Base-by-base conservation (phyloP, 768 basidiomycete species). In the Exidia glandulosa region DNA sequence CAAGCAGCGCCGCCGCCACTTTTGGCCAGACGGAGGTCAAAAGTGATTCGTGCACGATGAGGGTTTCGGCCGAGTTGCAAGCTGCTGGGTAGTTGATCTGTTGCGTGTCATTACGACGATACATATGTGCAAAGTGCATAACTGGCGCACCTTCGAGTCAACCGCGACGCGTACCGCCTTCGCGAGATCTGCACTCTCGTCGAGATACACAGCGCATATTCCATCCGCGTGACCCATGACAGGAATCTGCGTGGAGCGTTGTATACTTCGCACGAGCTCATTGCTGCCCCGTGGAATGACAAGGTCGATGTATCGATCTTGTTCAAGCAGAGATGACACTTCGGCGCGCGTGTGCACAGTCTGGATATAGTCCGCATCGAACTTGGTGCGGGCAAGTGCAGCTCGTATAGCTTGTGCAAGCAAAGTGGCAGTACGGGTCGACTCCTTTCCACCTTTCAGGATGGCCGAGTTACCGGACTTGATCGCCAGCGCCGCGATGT, bases 181-280 rank as follows among this genome's bases (percentile, higher is more conserved):
- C 60, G 84, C 80, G 37, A 75, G 66, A 64, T 88, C 82, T 0
- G 94, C 94, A 31, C 79, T 76, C 65, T 88, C 85, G 71, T 99
- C 95, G 4, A 99, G 73, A 70, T 86, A 98, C 4, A 96, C 83
- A 23, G 85, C 82, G 71, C 96, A 99, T 9, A 98, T 75, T 1
- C 96, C 96, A 71, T 99, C 96, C 6, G 96, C 94, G 68, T 99
- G 96, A 1, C 96, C 96, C 94, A 99, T 97, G 48, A 99, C 96
- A 2, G 96, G 88, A 62, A 99, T 98, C 61, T 88, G 79, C 0
- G 95, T 96, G 63, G 77, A 83, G 60, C 88, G 87, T 70, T 98
- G 92, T 61, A 99, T 96, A 70, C 77, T 88, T 65, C 76, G 79
- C 30, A 98, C 96, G 13, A 99, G 83, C 63, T 80, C 81, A 65